Evolutionary conservation across 2,329 filamentous ascomycete genomes (phyloP).

Genomic region (Ophiosphaerella narmari): DNA sequence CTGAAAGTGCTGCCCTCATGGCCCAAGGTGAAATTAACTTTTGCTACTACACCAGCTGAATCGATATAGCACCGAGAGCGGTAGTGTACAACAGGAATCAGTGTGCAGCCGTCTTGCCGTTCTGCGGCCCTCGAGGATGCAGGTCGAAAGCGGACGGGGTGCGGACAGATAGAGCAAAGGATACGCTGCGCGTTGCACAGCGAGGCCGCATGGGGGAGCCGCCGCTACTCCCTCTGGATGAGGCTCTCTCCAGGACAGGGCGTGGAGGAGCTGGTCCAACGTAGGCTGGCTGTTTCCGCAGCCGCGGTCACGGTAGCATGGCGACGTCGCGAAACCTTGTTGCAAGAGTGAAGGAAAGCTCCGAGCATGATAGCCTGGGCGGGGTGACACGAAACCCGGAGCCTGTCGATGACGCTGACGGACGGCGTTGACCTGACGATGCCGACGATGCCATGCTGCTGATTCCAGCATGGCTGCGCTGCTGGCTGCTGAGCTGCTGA

Average conservation of each 20-base stretch:
- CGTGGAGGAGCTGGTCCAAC: conserved; percentile 44
- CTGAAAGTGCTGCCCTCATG: conserved; percentile 20
- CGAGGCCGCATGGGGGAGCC: conserved; percentile 29
- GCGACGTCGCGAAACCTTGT: conserved; percentile 45
- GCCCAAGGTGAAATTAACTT: conserved; percentile 30
- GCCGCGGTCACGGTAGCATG: conserved; percentile 51
- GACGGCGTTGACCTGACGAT: no score
- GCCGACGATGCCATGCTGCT: no score
- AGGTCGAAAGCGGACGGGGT: conserved; percentile 36
- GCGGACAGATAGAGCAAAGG: conserved; percentile 41
- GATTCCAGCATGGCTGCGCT: no score
- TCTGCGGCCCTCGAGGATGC: conserved; percentile 24
- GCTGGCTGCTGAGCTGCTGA: no score
- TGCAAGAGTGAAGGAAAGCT: conserved; percentile 23
- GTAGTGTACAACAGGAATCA: conserved; percentile 34
- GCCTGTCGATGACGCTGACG: no score
- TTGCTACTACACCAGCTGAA: conserved; percentile 25
- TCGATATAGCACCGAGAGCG: conserved; percentile 24
- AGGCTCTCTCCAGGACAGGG: conserved; percentile 29
- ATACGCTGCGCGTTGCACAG: conserved; percentile 40
- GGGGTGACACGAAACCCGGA: conserved; percentile 26
- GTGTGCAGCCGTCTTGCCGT: conserved; percentile 32
- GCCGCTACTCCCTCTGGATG: conserved; percentile 31
- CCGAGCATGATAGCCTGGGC: conserved; percentile 21
- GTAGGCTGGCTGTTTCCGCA: conserved; percentile 48